phyloP scores from a whole-genome alignment of 306 rosid genomes.

The Canavalia ensiformis region DNA sequence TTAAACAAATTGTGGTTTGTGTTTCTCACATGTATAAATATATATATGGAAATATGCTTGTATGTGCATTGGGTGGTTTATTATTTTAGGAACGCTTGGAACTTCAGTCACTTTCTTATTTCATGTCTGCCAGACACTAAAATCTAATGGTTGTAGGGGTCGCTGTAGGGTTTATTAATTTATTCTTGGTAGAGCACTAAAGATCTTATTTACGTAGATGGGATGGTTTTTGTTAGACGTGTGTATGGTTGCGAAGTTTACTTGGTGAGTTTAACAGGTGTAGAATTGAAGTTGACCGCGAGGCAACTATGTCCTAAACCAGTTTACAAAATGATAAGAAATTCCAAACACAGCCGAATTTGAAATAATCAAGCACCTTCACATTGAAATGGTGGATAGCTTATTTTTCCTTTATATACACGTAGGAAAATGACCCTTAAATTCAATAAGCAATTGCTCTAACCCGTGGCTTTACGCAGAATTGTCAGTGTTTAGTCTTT shows the following conservation, averaged over 20 bases:
- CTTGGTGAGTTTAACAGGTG: background rate
- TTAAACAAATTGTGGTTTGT: background rate
- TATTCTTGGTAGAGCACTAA: background rate
- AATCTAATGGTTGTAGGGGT: conserved; percentile 1
- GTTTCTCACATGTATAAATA: background rate
- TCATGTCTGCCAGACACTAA: background rate
- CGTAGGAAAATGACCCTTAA: background rate
- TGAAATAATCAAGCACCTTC: background rate
- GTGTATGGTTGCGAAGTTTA: background rate
- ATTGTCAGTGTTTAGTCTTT: background rate
- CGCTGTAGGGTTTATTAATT: background rate
- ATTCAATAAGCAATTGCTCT: background rate
- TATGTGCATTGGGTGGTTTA: too few species aligned
- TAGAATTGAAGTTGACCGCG: background rate
- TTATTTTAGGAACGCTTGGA: too few species aligned
- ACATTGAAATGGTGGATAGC: background rate
- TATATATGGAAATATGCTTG: background rate
- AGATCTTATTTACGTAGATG: background rate
- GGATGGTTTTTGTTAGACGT: background rate
- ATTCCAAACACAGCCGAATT: background rate
- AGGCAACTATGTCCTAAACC: background rate
- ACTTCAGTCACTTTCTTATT: too few species aligned
- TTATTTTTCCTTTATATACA: background rate
- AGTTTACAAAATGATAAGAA: background rate
- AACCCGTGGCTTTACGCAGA: background rate